Percentiles rank a stretch among this genome's conserved stretches.
phyloP scores from a whole-genome alignment of 306 rosid species.

The Pterocarpus macrocarpus region DNA sequence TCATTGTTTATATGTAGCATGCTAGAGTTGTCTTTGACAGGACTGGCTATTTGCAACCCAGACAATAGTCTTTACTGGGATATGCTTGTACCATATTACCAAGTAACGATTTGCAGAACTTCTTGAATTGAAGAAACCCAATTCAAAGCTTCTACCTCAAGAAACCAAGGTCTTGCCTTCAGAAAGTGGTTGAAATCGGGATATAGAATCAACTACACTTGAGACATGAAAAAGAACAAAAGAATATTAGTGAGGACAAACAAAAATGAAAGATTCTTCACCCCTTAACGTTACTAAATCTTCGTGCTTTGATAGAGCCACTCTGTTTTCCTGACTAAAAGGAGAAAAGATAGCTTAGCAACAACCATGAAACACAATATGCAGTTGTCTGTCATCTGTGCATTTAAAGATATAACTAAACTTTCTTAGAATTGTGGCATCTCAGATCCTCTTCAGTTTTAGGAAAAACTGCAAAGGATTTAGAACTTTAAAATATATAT shows the following conservation, averaged over 20 bases:
- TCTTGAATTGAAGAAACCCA: conserved; percentile 51
- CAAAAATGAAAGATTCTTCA: neutral
- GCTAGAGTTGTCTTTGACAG: conserved; percentile 55
- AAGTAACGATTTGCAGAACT: conserved; percentile 47
- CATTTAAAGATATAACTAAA: conserved; percentile 6
- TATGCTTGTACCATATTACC: conserved; percentile 68
- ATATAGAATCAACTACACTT: conserved; percentile 39
- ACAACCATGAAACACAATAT: neutral
- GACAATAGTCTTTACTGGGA: conserved; percentile 51
- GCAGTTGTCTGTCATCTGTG: too few relatives aligned
- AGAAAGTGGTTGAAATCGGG: conserved; percentile 26
- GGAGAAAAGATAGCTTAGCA: neutral
- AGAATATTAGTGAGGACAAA: conserved; percentile 28
- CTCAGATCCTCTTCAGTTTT: too few relatives aligned
- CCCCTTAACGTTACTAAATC: conserved; percentile 16
- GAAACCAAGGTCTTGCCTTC: conserved; percentile 51
- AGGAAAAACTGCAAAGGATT: too few relatives aligned
- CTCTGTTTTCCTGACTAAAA: neutral
- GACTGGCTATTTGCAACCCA: conserved; percentile 71
- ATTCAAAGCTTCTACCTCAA: conserved; percentile 44
- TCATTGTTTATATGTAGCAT: conserved; percentile 43
- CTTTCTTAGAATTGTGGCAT: neutral
- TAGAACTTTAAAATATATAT: too few relatives aligned
- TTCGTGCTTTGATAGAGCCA: conserved; percentile 12
- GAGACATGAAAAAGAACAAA: neutral